Conservation (phyloP, 2,329 filamentous ascomycete species). For the Pseudogymnoascus sp. region DNA sequence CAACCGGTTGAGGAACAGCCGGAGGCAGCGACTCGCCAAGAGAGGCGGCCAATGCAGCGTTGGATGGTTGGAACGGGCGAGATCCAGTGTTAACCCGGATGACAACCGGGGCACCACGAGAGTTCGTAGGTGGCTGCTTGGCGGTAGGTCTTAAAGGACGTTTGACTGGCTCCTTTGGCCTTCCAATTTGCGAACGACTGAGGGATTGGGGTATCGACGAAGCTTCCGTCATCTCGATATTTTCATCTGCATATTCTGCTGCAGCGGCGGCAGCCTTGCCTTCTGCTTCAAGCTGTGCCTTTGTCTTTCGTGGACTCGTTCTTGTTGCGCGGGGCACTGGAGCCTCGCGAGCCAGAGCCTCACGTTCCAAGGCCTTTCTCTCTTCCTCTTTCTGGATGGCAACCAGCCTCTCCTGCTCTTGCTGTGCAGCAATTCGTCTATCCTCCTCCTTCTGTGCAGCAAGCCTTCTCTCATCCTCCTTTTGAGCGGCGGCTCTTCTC, state of each 20-base stretch:
- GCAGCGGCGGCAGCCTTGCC: conserved; percentile 25
- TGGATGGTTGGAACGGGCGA: conserved; percentile 54
- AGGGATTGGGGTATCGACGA: conserved; percentile 52
- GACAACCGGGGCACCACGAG: conserved; percentile 61
- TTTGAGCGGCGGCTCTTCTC: conserved; percentile 32
- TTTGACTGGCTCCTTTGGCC: conserved; percentile 44
- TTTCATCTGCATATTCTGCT: conserved; percentile 31
- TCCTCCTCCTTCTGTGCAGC: conserved; percentile 10
- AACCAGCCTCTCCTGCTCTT: conserved; percentile 46
- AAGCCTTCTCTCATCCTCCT: conserved; percentile 40
- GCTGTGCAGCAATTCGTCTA: not conserved
- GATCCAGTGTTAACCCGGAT: conserved; percentile 64
- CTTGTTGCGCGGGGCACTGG: conserved; percentile 38
- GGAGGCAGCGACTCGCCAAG: conserved; percentile 47
- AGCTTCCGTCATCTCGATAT: conserved; percentile 50
- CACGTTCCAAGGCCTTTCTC: conserved; percentile 23
- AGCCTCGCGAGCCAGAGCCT: conserved; percentile 25
- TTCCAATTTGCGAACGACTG: conserved; percentile 42
- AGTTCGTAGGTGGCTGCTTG: conserved; percentile 50
- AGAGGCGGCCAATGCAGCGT: conserved; percentile 48
- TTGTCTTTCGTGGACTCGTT: conserved; percentile 46
- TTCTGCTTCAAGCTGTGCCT: conserved; percentile 29
- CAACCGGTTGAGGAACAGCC: conserved; percentile 37
- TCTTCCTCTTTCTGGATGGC: conserved; percentile 49
- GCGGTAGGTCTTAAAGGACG: conserved; percentile 51